Evolutionary conservation across 2,329 filamentous ascomycete species (phyloP).

Genomic region (Chaetomiaceae sp.): DNA sequence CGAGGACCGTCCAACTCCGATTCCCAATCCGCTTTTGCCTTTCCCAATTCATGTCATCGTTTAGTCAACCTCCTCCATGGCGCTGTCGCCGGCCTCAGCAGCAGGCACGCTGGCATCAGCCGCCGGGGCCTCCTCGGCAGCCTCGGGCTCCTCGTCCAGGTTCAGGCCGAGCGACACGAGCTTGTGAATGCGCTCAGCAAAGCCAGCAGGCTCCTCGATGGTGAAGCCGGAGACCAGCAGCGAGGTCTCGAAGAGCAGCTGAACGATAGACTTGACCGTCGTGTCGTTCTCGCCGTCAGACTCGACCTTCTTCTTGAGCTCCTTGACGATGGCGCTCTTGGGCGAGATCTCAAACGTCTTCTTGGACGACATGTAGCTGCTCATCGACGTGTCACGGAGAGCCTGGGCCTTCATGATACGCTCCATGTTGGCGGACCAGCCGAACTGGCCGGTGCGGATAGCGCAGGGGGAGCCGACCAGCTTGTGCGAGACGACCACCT

Average conservation of each 20-base stretch:
- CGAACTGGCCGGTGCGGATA: constrained; percentile 98
- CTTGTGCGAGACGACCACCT: constrained; percentile 99
- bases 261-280: constrained; percentile 98
- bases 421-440: constrained; percentile 99
- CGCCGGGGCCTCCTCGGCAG: constrained; percentile 52
- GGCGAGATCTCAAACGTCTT: constrained; percentile 99
- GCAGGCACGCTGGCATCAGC: constrained; percentile 52
- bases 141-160: constrained; percentile 89
- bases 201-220: constrained; percentile 96
- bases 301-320: constrained; percentile 99
- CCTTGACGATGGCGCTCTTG: constrained; percentile 94
- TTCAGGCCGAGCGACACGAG: constrained; percentile 96
- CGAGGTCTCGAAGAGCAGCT: constrained; percentile 97
- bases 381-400: constrained; percentile 99
- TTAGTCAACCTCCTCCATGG: constrained; percentile 99
- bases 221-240: constrained; percentile 98
- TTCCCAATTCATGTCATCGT: constrained; percentile 29
- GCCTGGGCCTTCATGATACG: constrained; percentile 99
- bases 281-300: constrained; percentile 95
- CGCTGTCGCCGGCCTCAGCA: constrained; percentile 71
- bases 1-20: constrained; percentile 36
- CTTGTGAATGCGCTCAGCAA: constrained; percentile 99
- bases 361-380: constrained; percentile 99
- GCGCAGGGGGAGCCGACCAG: constrained; percentile 89
- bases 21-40: constrained; percentile 36